These are phyloP conservation scores for Phytophthora capsici DNA, from an alignment of 352 stramenopile genomes.

Conservation along the genomic window DNA sequence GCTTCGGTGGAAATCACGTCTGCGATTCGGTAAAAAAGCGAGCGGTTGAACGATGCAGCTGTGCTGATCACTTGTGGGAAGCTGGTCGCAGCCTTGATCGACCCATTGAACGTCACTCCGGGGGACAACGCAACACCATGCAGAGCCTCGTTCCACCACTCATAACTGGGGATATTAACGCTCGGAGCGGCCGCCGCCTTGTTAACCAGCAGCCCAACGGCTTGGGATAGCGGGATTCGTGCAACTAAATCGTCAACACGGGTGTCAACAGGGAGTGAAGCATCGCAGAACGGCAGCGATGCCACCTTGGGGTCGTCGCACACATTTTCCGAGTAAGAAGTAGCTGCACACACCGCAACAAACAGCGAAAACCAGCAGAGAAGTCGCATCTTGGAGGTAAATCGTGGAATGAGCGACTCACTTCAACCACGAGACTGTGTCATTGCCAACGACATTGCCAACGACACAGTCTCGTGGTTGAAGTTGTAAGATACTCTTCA, in stretches of 20 bases:
- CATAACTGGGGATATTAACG: slow-evolving; percentile 69
- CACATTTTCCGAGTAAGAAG: slow-evolving; percentile 51
- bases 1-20: slow-evolving; percentile 85
- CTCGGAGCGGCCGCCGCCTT: slow-evolving; percentile 42
- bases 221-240: slow-evolving; percentile 70
- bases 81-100: slow-evolving; percentile 78
- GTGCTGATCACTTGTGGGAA: slow-evolving; percentile 90
- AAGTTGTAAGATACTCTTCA: slow-evolving; percentile 17
- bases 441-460: too few relatives aligned
- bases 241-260: slow-evolving; percentile 75
- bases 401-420: slow-evolving; percentile 19
- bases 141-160: slow-evolving; percentile 92
- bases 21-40: slow-evolving; percentile 82
- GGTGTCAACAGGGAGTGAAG: slow-evolving; percentile 46
- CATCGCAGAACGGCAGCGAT: slow-evolving; percentile 75
- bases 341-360: background rate
- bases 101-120: slow-evolving; percentile 58
- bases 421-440: too few relatives aligned
- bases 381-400: slow-evolving; percentile 18
- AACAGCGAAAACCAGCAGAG: slow-evolving; percentile 14
- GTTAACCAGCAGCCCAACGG: slow-evolving; percentile 74
- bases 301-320: slow-evolving; percentile 56
- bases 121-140: slow-evolving; percentile 85
- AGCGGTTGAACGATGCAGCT: slow-evolving; percentile 87
- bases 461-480: slow-evolving; percentile 16